Conservation (phyloP, 2,329 filamentous ascomycete species). For the Bertia moriformis region DNA sequence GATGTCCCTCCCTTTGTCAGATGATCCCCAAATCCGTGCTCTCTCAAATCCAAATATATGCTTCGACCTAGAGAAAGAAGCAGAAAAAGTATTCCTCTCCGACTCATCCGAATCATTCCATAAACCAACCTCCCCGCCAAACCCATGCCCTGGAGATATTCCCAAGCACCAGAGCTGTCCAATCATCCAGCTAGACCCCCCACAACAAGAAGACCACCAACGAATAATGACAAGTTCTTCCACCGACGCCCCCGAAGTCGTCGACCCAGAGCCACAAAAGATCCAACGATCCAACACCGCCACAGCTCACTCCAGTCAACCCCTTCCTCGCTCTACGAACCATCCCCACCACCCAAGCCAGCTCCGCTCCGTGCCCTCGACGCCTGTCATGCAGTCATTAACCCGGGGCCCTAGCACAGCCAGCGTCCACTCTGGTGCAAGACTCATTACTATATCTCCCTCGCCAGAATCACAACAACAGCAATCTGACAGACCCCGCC, state of each 20-base stretch:
- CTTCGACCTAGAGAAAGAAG: background rate
- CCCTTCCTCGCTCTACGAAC: conserved; percentile 8
- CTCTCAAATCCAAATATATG: conserved; percentile 6
- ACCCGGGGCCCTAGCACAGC: no score
- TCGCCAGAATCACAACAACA: conserved; percentile 8
- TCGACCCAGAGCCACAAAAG: conserved; percentile 10
- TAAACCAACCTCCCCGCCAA: no score
- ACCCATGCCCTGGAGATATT: no score
- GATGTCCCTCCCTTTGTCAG: conserved; percentile 13
- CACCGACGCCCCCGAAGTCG: conserved; percentile 17
- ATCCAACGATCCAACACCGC: conserved; percentile 12
- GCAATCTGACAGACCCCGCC: background rate
- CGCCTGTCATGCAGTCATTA: no score
- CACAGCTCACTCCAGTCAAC: no score
- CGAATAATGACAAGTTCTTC: conserved; percentile 16
- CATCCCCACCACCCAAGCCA: conserved; percentile 13
- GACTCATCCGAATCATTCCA: no score
- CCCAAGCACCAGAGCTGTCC: no score
- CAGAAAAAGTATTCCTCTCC: no score
- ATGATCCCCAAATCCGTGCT: conserved; percentile 19
- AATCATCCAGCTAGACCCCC: no score
- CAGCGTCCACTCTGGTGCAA: no score
- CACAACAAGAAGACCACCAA: background rate
- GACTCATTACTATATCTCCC: no score
- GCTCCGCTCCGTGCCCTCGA: no score